These are phyloP conservation scores for Aspergillus udagawae DNA, from an alignment of 2,329 filamentous ascomycete genomes.

Conservation along the genomic window DNA sequence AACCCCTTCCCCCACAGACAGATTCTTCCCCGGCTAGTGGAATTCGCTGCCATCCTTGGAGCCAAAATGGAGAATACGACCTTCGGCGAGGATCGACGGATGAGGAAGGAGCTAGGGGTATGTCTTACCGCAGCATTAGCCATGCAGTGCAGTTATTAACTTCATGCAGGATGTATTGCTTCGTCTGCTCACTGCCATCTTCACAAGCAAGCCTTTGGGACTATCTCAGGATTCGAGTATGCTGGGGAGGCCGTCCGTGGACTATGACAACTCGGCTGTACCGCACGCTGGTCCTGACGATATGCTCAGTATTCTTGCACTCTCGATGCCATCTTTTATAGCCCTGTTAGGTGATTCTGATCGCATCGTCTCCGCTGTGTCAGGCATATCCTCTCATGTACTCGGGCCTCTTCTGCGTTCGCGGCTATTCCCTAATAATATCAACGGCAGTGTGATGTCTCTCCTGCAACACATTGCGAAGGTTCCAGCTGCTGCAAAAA, in stretches of 20 bases:
- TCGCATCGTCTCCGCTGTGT: slow-evolving; percentile 71
- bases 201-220: slow-evolving; percentile 78
- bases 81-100: slow-evolving; percentile 88
- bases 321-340: slow-evolving; percentile 73
- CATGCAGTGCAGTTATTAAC: slow-evolving; percentile 16
- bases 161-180: slow-evolving; percentile 73
- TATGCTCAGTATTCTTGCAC: slow-evolving; percentile 72
- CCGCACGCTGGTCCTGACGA: slow-evolving; percentile 60
- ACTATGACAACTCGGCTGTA: slow-evolving; percentile 36
- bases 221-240: slow-evolving; percentile 58
- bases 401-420: slow-evolving; percentile 78
- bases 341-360: slow-evolving; percentile 84
- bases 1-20: slow-evolving; percentile 96
- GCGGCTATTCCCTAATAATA: slow-evolving; percentile 80
- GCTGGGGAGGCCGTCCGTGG: slow-evolving; percentile 38
- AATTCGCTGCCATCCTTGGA: slow-evolving; percentile 84
- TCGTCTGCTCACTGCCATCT: slow-evolving; percentile 83
- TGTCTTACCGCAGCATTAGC: slow-evolving; percentile 33
- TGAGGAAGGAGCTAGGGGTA: slow-evolving; percentile 85
- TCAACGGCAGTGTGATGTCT: slow-evolving; percentile 66
- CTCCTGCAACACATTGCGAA: slow-evolving; percentile 74
- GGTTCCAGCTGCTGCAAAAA: slow-evolving; percentile 75
- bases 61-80: slow-evolving; percentile 98
- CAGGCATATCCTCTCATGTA: slow-evolving; percentile 76
- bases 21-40: slow-evolving; percentile 76